Evolutionary conservation across 768 basidiomycete genomes (phyloP), one percentile per base, ranked within the genome.

Genomic region (Mycena vitilis): DNA sequence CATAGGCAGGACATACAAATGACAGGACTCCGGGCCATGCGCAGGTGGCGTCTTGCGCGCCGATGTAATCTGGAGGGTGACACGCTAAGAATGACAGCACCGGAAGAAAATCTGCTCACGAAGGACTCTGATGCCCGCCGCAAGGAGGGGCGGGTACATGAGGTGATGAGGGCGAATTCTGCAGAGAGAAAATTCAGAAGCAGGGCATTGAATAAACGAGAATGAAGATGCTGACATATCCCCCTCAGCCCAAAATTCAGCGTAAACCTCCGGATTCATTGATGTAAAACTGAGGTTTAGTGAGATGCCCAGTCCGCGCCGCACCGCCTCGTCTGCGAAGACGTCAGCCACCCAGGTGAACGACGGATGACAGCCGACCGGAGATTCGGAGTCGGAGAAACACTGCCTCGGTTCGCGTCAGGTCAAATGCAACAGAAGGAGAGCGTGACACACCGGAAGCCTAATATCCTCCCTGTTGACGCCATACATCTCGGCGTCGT

Each of bases 1-100:
- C 10, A 22, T 48, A 23, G 20, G 13, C 25, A n/a, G 30, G 47
- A 67, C 74, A 18, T 40, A 74, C 73, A 47, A 74, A 76, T 0
- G 78, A 77, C 23, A 77, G 52, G 8, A 75, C 60, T 2, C 77
- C 77, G 5, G 73, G 76, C 77, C 76, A 78, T 18, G 73, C 68
- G 53, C 75, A 76, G 63, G 76, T 79, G 5, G 73, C 75, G 53
- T 77, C 78, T 48, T 73, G 71, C 5, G 71, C 70, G 7, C 78
- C 78, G 40, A 79, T 56, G 36, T 75, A 78, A 62, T 78, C 78
- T 79, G 25, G 8, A 30, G 40, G 5, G 37, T 10, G 34, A 30
- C n/a, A 52, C 36, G 38, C 1, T 52, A 12, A 52, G 51, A 12
- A 30, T 20, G 12, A 13, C 11, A 9, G 12, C 2, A 52, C 16